Evolutionary conservation across 2,329 filamentous ascomycete species (phyloP).

Genomic region (Penicillium sp.): DNA sequence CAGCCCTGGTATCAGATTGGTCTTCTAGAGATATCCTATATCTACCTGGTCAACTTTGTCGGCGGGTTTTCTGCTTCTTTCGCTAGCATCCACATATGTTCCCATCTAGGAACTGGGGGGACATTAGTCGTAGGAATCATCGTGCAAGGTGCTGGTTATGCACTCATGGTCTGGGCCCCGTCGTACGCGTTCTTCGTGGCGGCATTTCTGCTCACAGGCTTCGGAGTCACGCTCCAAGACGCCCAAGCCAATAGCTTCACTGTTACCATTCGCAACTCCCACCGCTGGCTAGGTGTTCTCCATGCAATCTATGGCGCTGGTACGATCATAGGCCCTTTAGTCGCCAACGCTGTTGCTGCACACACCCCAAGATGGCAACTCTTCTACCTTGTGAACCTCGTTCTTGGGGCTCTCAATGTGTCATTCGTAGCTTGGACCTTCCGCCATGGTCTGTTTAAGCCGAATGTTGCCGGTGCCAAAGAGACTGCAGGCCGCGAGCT

Average conservation of each 20-base stretch:
- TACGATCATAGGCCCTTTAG: constrained; percentile 27
- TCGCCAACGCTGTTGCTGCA: constrained; percentile 30
- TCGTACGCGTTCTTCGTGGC: constrained; percentile 28
- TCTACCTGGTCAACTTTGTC: constrained; percentile 30
- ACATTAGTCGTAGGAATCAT: constrained; percentile 27
- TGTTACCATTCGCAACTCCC: constrained; percentile 27
- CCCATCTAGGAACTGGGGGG: constrained; percentile 28
- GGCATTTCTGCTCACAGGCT: constrained; percentile 31
- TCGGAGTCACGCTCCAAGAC: constrained; percentile 29
- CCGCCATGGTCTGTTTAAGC: constrained; percentile 26
- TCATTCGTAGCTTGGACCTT: constrained; percentile 26
- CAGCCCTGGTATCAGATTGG: constrained; percentile 28
- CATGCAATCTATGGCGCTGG: constrained; percentile 31
- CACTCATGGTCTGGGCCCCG: constrained; percentile 31
- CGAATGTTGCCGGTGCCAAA: constrained; percentile 27
- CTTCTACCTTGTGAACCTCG: constrained; percentile 28
- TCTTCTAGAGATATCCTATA: constrained; percentile 29
- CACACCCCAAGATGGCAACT: constrained; percentile 28
- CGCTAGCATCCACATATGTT: constrained; percentile 32
- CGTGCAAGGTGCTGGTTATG: constrained; percentile 28
- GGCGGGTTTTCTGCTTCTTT: constrained; percentile 30
- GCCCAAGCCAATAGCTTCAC: constrained; percentile 31
- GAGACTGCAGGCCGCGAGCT: constrained; percentile 26
- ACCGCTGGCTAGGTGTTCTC: constrained; percentile 30
- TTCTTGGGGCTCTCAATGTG: constrained; percentile 24